Conservation (phyloP, 192 early-diverging fungal genomes). For the Podila epigama region DNA sequence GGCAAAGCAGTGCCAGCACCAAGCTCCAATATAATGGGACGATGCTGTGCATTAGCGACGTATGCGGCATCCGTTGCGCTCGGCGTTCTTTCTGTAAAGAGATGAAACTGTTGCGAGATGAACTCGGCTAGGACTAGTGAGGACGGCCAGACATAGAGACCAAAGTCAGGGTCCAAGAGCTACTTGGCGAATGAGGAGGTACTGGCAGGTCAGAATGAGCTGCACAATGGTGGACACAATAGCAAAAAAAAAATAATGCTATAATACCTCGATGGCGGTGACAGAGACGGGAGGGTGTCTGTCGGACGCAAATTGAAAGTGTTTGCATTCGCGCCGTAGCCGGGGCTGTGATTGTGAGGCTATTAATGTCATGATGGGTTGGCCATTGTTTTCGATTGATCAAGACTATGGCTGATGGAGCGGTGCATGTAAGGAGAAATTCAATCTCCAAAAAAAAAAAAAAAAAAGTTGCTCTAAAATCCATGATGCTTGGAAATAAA, state of each 20-base stretch:
- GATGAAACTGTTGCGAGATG: slow-evolving; percentile 48
- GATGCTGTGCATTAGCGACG: background rate
- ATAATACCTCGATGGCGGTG: slow-evolving; percentile 30
- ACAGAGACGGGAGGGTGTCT: background rate
- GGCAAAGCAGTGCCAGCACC: slow-evolving; percentile 74
- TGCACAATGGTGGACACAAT: background rate
- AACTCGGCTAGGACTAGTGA: slow-evolving; percentile 70
- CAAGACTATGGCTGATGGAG: too few species aligned
- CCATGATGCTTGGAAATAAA: background rate
- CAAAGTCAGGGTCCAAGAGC: slow-evolving; percentile 65
- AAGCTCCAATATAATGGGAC: slow-evolving; percentile 52
- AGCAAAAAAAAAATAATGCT: background rate
- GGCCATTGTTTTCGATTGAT: background rate
- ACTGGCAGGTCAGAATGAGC: background rate
- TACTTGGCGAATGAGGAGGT: too few species aligned
- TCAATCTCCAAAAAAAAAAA: background rate
- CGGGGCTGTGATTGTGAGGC: background rate
- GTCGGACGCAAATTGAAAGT: slow-evolving; percentile 13
- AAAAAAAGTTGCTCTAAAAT: background rate
- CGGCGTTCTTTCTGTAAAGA: slow-evolving; percentile 30
- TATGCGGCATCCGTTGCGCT: too few species aligned
- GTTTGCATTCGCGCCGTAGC: slow-evolving; percentile 18
- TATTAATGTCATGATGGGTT: background rate
- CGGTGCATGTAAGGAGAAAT: too few species aligned
- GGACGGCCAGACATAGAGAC: slow-evolving; percentile 78